phyloP scores from a whole-genome alignment of 331 rosid species.

The Acacia pycnantha region DNA sequence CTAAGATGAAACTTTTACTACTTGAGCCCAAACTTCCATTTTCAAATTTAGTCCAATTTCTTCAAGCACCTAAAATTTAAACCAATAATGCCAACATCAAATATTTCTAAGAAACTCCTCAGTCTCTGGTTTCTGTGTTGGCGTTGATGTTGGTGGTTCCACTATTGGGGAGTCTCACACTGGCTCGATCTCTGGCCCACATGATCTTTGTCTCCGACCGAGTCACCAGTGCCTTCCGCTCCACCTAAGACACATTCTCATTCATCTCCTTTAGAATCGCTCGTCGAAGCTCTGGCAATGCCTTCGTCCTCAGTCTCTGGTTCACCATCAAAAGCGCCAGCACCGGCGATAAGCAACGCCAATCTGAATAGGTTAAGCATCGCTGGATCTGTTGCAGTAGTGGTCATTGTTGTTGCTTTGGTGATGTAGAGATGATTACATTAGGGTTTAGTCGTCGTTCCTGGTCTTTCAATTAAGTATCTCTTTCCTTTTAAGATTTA shows the following conservation, averaged over 20 bases:
- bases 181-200: neutral
- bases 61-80: no score
- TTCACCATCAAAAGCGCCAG: neutral
- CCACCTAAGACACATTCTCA: neutral
- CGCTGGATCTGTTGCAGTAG: neutral
- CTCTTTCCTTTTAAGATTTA: neutral
- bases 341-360: neutral
- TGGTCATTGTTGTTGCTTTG: neutral
- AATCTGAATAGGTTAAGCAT: neutral
- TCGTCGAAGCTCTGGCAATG: neutral
- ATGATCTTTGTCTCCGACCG: neutral
- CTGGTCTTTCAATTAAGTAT: neutral
- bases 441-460: neutral
- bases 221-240: neutral
- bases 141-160: neutral
- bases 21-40: no score
- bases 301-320: neutral
- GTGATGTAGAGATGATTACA: neutral
- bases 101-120: no score
- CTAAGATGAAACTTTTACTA: no score
- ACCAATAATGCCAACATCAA: no score
- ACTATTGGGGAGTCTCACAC: neutral
- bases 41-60: no score
- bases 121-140: neutral
- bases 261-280: neutral